Evolutionary conservation across 2,329 filamentous ascomycete species (phyloP), one percentile per base, ranked within the genome.

Genomic region (Colletotrichum sp.): DNA sequence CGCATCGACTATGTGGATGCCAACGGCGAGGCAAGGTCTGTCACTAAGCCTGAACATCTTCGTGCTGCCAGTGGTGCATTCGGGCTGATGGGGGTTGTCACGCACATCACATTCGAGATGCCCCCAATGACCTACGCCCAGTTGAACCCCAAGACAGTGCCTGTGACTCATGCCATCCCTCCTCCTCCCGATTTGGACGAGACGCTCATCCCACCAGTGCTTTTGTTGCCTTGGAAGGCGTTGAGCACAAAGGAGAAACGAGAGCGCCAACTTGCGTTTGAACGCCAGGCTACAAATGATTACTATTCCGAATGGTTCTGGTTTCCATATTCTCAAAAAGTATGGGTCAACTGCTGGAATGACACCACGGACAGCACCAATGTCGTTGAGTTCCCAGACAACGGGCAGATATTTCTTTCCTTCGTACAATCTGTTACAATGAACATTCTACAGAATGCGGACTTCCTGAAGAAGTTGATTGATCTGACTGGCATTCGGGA

Each of bases 221-320:
- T 12, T 74, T 16, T 79, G 10, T 84, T 83, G 7, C 80, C 88
- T 8, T 79, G 83, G 14, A 79, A 81, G 24, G 78, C 80, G 3
- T 81, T 83, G 71, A 84, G 82, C 3, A 78, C 80, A 6, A 79
- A 81, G 24, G 78, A 85, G 68, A 81, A 84, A n/a, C 79, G 79
- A 12, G 76, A 77, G 2, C 85, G 86, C 3, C 81, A 84, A 6
- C 76, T 57, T 7, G 80, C 83, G 0, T 89, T 89, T 73, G 82
- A 86, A 73, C 76, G 80, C 3, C 80, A 83, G 4, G 86, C 86
- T 16, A 78, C 79, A 1, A 83, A 85, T 34, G 82, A 85, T 65
- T 89, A 87, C 76, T 89, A 89, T 71, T 80, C 82, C 26, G 87
- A 89, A 77, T 89, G 86, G 86, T 89, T 89, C 78, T 89, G 87